Evolutionary conservation across 306 rosid genomes (phyloP).

Genomic region (Sesbania bispinosa): DNA sequence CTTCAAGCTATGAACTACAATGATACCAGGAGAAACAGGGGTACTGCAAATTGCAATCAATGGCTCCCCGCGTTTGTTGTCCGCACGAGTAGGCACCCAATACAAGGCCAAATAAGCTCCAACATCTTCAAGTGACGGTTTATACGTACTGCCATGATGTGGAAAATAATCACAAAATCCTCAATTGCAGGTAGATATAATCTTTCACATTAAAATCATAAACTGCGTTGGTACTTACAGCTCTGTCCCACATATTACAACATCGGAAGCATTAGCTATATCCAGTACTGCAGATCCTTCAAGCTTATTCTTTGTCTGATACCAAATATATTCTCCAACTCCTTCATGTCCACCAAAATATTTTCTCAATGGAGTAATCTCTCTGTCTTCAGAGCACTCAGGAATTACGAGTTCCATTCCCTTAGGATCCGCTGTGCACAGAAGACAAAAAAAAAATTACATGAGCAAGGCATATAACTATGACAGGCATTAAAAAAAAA

Average conservation of each 20-base stretch:
- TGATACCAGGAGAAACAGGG: constrained; percentile 76
- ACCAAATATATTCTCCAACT: constrained; percentile 82
- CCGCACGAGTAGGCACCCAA: constrained; percentile 91
- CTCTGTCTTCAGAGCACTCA: constrained; percentile 63
- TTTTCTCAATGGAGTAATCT: constrained; percentile 45
- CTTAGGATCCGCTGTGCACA: constrained; percentile 63
- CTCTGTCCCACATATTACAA: constrained; percentile 53
- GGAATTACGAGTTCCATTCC: constrained; percentile 79
- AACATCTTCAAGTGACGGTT: constrained; percentile 77
- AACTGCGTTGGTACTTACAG: constrained; percentile 50
- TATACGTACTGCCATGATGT: constrained; percentile 55
- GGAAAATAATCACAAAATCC: constrained; percentile 12
- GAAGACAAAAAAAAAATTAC: neutral
- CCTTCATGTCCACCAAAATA: constrained; percentile 98
- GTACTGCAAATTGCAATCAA: constrained; percentile 58
- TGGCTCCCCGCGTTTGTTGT: constrained; percentile 71
- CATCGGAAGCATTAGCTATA: constrained; percentile 52
- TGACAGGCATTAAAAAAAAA: neutral
- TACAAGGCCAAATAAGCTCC: constrained; percentile 71
- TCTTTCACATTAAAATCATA: constrained; percentile 23
- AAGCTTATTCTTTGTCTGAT: constrained; percentile 55
- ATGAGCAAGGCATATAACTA: neutral
- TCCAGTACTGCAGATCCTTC: constrained; percentile 61
- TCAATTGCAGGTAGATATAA: constrained; percentile 18
- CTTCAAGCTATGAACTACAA: constrained; percentile 2